A percentile compares a stretch with the other conserved stretches of the same genome.
Evolutionary conservation across 108 stramenopile species (phyloP).

Genomic region (Cyclotella kingstonii): DNA sequence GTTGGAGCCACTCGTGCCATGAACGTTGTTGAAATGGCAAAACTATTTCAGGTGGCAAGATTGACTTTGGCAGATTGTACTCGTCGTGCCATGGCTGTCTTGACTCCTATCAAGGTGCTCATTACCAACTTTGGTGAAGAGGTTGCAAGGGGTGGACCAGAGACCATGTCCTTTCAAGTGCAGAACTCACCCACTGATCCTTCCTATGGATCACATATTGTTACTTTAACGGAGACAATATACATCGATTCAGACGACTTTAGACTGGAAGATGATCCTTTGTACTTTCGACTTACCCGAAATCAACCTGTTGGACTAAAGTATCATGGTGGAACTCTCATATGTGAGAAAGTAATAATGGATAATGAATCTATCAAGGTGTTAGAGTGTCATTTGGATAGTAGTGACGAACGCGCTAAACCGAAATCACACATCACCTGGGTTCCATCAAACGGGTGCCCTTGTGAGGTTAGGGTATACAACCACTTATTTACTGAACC

Average conservation of each 20-base stretch:
- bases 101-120: constrained; percentile 83
- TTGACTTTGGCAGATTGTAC: constrained; percentile 56
- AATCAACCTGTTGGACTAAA: constrained; percentile 93
- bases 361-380: constrained; percentile 51
- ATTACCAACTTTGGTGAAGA: constrained; percentile 79
- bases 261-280: constrained; percentile 67
- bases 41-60: constrained; percentile 69
- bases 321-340: constrained; percentile 81
- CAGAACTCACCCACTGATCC: constrained; percentile 87
- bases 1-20: constrained; percentile 92
- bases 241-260: constrained; percentile 94
- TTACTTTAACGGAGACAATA: constrained; percentile 75
- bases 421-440: constrained; percentile 81
- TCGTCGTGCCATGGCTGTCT: constrained; percentile 88
- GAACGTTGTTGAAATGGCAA: constrained; percentile 92
- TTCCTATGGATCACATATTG: constrained; percentile 72
- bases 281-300: constrained; percentile 93
- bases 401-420: constrained; percentile 55
- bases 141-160: constrained; percentile 35
- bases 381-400: constrained; percentile 71
- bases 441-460: constrained; percentile 71
- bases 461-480: constrained; percentile 90
- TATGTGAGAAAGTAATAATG: constrained; percentile 65
- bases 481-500: constrained; percentile 87
- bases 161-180: constrained; percentile 60